These are phyloP conservation scores for Amylostereum chailletii DNA, from an alignment of 1,284 basidiomycete species.

Conservation along the genomic window DNA sequence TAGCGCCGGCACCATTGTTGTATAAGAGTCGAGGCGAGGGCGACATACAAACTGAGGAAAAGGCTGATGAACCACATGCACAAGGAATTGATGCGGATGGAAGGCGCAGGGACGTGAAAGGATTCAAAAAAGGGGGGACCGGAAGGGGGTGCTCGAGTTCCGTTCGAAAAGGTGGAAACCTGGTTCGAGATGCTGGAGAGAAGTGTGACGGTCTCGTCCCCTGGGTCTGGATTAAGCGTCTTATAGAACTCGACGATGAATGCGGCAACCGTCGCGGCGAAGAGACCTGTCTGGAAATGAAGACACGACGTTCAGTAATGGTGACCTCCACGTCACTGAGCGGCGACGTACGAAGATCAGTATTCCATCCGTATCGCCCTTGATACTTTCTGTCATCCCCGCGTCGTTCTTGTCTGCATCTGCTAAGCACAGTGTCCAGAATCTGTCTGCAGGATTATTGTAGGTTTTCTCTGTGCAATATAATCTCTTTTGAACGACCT, in stretches of 20 bases:
- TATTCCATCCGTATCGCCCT: not conserved
- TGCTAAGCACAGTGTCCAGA: not conserved
- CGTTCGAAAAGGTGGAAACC: too few relatives aligned
- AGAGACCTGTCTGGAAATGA: not conserved
- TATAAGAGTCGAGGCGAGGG: not conserved
- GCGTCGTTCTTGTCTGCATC: not conserved
- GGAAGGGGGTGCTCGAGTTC: too few relatives aligned
- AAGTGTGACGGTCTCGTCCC: not conserved
- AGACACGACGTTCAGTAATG: not conserved
- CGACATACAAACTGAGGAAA: not conserved
- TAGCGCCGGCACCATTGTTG: slow-evolving; percentile 4
- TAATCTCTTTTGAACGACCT: too few relatives aligned
- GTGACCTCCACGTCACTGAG: not conserved
- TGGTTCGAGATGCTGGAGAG: not conserved
- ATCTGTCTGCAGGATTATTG: not conserved
- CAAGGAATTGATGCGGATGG: not conserved
- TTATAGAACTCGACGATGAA: not conserved
- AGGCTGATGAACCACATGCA: not conserved
- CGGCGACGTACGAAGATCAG: not conserved
- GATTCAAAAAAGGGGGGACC: too few relatives aligned
- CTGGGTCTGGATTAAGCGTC: not conserved
- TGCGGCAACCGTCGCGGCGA: not conserved
- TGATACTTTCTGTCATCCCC: not conserved
- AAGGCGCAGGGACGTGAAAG: not conserved
- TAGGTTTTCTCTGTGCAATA: too few relatives aligned